phyloP scores from a whole-genome alignment of 768 basidiomycete species.

The Boletellus sp. region DNA sequence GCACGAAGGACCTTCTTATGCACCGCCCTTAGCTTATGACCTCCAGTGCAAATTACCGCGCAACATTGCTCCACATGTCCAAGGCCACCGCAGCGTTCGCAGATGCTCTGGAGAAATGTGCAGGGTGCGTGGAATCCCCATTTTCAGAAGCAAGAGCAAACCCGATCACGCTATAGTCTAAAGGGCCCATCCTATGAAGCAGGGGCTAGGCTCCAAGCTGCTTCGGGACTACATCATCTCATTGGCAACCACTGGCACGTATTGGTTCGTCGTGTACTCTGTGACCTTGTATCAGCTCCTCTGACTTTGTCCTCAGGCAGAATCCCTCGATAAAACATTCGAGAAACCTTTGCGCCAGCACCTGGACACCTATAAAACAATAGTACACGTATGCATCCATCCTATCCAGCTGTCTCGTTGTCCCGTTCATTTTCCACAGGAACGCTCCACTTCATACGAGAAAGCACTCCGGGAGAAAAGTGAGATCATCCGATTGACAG shows the following conservation, averaged over 20 bases:
- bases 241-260: constrained; percentile 93
- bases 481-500: constrained; percentile 78
- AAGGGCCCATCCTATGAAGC: constrained; percentile 80
- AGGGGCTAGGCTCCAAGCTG: constrained; percentile 78
- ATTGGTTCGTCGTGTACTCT: constrained; percentile 50
- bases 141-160: background rate
- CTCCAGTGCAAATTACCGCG: constrained; percentile 74
- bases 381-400: constrained; percentile 54
- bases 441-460: constrained; percentile 84
- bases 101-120: constrained; percentile 79
- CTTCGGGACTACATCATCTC: constrained; percentile 86
- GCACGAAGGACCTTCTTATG: constrained; percentile 11
- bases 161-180: constrained; percentile 40
- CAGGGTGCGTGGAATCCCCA: constrained; percentile 51
- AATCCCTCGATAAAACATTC: constrained; percentile 81
- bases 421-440: constrained; percentile 41
- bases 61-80: constrained; percentile 76
- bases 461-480: constrained; percentile 79
- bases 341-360: constrained; percentile 88
- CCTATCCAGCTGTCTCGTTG: background rate
- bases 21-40: constrained; percentile 58
- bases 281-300: constrained; percentile 2
- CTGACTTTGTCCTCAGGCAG: constrained; percentile 49
- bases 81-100: constrained; percentile 83
- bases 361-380: constrained; percentile 71